Percentiles rank a stretch among this genome's conserved stretches.
These are phyloP conservation scores for Galerina marginata DNA, from an alignment of 768 basidiomycete species.

Conservation along the genomic window DNA sequence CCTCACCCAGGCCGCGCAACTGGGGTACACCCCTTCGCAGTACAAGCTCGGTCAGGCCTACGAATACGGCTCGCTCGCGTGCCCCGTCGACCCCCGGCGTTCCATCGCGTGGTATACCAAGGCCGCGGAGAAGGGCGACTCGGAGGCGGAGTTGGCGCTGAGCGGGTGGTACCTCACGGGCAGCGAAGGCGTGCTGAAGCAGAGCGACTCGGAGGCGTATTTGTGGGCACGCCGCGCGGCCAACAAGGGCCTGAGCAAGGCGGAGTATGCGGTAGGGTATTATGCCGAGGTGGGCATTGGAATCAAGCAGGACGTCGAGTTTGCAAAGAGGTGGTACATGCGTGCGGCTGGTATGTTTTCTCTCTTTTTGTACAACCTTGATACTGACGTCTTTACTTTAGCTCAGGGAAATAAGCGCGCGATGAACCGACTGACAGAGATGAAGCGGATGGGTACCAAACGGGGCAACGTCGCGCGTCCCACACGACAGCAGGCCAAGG, in stretches of 20 bases:
- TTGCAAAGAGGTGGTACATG: slow-evolving; percentile 99
- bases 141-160: slow-evolving; percentile 93
- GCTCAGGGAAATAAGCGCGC: slow-evolving; percentile 99
- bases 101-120: slow-evolving; percentile 99
- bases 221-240: slow-evolving; percentile 96
- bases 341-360: slow-evolving; percentile 86
- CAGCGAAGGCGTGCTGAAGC: slow-evolving; percentile 93
- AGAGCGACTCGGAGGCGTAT: slow-evolving; percentile 98
- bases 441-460: slow-evolving; percentile 87
- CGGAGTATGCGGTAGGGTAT: slow-evolving; percentile 98
- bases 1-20: slow-evolving; percentile 88
- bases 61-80: slow-evolving; percentile 89
- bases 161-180: slow-evolving; percentile 99
- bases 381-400: slow-evolving; percentile 33
- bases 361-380: not conserved
- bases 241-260: slow-evolving; percentile 95
- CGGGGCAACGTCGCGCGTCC: slow-evolving; percentile 80
- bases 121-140: slow-evolving; percentile 94
- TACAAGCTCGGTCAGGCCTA: slow-evolving; percentile 95
- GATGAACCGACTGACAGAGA: slow-evolving; percentile 93
- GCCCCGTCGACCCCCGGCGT: slow-evolving; percentile 90
- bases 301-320: slow-evolving; percentile 93
- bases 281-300: slow-evolving; percentile 98
- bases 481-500: slow-evolving; percentile 91
- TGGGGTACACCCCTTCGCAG: slow-evolving; percentile 93